These are phyloP conservation scores for Viola odorata DNA, from an alignment of 345 rosid genomes.

Conservation along the genomic window DNA sequence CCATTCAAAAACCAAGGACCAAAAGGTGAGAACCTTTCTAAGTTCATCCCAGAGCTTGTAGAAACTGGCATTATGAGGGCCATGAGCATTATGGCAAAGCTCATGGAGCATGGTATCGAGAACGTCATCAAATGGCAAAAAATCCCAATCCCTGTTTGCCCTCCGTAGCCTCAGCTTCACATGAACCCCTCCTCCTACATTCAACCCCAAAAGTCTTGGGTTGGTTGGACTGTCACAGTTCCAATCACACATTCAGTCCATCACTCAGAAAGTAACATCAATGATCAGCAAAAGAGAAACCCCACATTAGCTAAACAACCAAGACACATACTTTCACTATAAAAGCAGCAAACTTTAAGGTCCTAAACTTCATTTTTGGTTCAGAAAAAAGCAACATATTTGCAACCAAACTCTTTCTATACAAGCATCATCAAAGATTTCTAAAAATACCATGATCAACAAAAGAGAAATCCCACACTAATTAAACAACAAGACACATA, in stretches of 20 bases:
- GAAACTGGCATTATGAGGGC: slow-evolving; percentile 80
- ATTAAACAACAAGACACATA: no score
- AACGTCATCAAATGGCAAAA: slow-evolving; percentile 59
- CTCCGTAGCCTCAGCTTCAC: slow-evolving; percentile 79
- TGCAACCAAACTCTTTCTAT: no score
- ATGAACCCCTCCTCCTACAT: slow-evolving; percentile 60
- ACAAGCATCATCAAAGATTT: no score
- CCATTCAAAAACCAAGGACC: background rate
- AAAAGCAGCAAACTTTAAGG: no score
- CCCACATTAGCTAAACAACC: no score
- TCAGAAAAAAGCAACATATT: no score
- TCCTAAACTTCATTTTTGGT: no score
- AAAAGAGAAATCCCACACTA: no score
- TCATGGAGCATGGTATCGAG: slow-evolving; percentile 97
- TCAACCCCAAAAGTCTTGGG: slow-evolving; percentile 66
- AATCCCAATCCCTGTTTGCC: slow-evolving; percentile 54
- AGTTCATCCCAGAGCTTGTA: slow-evolving; percentile 96
- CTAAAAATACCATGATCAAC: no score
- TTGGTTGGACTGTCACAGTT: slow-evolving; percentile 52
- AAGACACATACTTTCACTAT: no score
- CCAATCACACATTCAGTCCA: background rate
- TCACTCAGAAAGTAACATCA: background rate
- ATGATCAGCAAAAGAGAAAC: background rate
- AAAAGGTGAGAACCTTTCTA: slow-evolving; percentile 42
- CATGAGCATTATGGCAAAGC: slow-evolving; percentile 79